Base-by-base conservation (phyloP, 2,329 filamentous ascomycete species). In the Bipolaris oryzae region DNA sequence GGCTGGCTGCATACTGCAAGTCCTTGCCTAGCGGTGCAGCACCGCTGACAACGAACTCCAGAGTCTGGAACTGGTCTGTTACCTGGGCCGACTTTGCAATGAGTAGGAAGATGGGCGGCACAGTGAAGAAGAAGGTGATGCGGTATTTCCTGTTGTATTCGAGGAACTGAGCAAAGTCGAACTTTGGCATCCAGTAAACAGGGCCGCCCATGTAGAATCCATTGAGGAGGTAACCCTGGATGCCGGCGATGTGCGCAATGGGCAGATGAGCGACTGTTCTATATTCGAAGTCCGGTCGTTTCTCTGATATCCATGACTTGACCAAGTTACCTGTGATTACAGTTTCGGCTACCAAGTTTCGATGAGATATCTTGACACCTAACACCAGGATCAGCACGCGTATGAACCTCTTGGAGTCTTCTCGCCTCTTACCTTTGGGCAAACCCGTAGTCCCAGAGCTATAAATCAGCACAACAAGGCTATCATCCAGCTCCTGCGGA, bases 151-250 rank as follows among this genome's bases (percentile, higher is more conserved):
- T 78, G 63, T 77, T 79, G 70, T 86, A 81, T 37, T 76, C 72
- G 50, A 87, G 77, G 67, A 89, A 87, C 35, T 80, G 75, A 2
- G 71, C 68, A 56, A 86, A 85, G 57, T 85, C 80, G 68, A 88
- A 89, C 38, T 77, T 79, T 3, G 80, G 76, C 86, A 89, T 88
- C 86, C 86, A 88, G 76, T 85, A 88, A 2, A 84, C 69, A 4
- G 69, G 61, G 2, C 76, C 76, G 33, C 72, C 75, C 60, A 74
- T 63, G 60, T 74, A 75, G 58, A 80, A 74, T 0, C 79, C 78
- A 48, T 78, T 79, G 53, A 81, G 70, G 6, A 81, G 74, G 59
- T 81, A 81, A 41, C 79, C 79, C 66, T 79, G 77, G 15, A 80
- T 75, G 0, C 80, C 80, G 0, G 80, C 79, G 41, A 82, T 81